These are phyloP conservation scores for Phialophora expanda DNA, from an alignment of 2,329 filamentous ascomycete species.

Conservation along the genomic window DNA sequence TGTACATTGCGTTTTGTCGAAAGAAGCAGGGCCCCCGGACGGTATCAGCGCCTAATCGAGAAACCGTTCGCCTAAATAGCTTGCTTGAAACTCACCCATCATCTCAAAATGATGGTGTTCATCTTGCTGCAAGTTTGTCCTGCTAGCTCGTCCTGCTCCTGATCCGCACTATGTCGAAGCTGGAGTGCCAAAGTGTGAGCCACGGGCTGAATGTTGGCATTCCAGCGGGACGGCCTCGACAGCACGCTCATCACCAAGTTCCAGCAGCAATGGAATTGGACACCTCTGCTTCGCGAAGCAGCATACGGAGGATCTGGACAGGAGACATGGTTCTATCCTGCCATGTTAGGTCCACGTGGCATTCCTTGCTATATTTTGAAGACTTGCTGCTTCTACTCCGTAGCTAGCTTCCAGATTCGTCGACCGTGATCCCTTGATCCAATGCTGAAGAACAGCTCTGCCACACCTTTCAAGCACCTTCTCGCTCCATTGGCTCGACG, in stretches of 20 bases:
- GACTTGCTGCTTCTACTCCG: not conserved
- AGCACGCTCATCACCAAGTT: not conserved
- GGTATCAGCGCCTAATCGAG: conserved; percentile 11
- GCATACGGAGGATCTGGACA: not conserved
- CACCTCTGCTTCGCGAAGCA: not conserved
- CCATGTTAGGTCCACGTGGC: not conserved
- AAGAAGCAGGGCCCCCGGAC: conserved; percentile 4
- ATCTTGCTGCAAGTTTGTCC: not conserved
- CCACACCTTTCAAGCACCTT: not conserved
- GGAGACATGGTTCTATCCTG: not conserved
- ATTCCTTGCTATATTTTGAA: not conserved
- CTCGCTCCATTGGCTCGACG: conserved; percentile 8
- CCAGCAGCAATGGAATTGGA: not conserved
- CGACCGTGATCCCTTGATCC: not conserved
- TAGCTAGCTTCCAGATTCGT: not conserved
- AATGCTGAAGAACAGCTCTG: not conserved
- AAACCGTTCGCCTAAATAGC: conserved; percentile 7
- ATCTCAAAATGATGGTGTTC: not conserved
- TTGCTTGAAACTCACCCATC: conserved; percentile 5
- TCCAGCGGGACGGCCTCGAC: not conserved
- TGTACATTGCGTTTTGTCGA: not conserved
- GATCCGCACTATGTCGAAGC: not conserved
- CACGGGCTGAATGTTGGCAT: not conserved
- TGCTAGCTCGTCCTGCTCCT: not conserved
- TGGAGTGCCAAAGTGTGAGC: not conserved